Base-by-base conservation (phyloP, 768 basidiomycete species). In the Mrakia frigida region DNA sequence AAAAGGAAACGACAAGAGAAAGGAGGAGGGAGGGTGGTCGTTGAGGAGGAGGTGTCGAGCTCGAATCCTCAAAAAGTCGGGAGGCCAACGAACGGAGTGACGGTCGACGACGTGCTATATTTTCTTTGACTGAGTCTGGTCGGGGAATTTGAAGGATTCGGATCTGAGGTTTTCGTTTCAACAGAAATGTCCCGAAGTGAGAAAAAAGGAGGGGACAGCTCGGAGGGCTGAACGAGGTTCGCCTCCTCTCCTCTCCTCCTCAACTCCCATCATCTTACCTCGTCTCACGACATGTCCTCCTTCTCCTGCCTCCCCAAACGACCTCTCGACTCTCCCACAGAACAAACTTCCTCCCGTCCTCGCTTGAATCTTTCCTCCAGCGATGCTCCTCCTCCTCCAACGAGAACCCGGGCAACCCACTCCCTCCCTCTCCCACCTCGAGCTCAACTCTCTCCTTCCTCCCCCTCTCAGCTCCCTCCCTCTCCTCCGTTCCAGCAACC, bases 381-480 rank as follows among this genome's bases (percentile, higher is more conserved):
- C n/a, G n/a, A n/a, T n/a, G n/a, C n/a, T n/a, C 39, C 3, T 37
- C 3, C 65, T n/a, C 65, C 65, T 1, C 1, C 65, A 11, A 21
- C 39, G 1, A 0, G 5, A 9, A 2, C 37, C n/a, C 37, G 23
- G 0, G 39, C 3, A 14, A 21, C 37, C 6, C 71, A 72, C 33
- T 39, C 52, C 25, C 52, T 72, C 59, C 33, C 53, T 31, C 71
- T 72, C 59, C 71, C 71, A n/a, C n/a, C n/a, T n/a, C n/a, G n/a
- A 18, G 37, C 31, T 35, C 56, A 25, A 6, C 56, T 56, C 56
- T 56, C 56, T 28, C 71, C 50, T 14, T 35, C 35, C 28, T 53
- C 52, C 7, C 14, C 50, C 35, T 31, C 71, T n/a, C n/a, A n/a
- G n/a, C n/a, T n/a, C n/a, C 71, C 71, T 35, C 35, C 50, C 37